Evolutionary conservation across 202 grass and related monocot genomes (phyloP), one percentile per base, ranked within the genome.

Genomic region (Eragrostis tef): DNA sequence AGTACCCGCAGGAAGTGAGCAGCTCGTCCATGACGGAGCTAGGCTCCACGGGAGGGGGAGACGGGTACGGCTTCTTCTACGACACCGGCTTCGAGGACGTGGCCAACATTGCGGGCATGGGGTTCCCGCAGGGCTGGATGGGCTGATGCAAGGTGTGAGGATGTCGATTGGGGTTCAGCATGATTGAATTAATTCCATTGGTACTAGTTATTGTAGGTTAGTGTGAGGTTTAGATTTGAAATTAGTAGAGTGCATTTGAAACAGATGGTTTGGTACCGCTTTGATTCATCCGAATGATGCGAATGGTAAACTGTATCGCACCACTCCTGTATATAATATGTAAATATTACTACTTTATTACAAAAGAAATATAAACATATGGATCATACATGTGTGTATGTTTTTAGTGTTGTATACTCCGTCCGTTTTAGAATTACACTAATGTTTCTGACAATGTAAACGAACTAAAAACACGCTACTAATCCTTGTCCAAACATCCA

Each of bases 141-240:
- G 78, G 75, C 29, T 85, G 79, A 86, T 63, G 61, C 47, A 6
- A 24, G 26, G 34, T 0, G 3, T 27, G 44, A 5, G 43, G 14
- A 17, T 5, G 17, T 20, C 72, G 54, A 72, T 49, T 21, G 41
- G 46, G 21, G 7, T 69, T 52, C 71, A 46, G 60, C 59, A 29
- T 17, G 68, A 90, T 90, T 83, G 79, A 68, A 90, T 90, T 90
- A 39, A 67, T 86, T 86, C 72, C 64, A 77, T 87, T 77, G 72
- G 53, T 71, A 8, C 26, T 67, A 82, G 70, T 57, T 76, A 19
- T n/a, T 70, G 25, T 84, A 82, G 8, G 25, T 71, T 83, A 70
- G 79, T 70, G 77, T 82, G 54, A 70, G 74, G 51, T 83, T 80
- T 80, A 81, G 47, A 64, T 75, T 83, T 27, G 44, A 45, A 17